These are phyloP conservation scores for Citrus cavaleriei DNA, from an alignment of 345 rosid genomes.

Conservation along the genomic window DNA sequence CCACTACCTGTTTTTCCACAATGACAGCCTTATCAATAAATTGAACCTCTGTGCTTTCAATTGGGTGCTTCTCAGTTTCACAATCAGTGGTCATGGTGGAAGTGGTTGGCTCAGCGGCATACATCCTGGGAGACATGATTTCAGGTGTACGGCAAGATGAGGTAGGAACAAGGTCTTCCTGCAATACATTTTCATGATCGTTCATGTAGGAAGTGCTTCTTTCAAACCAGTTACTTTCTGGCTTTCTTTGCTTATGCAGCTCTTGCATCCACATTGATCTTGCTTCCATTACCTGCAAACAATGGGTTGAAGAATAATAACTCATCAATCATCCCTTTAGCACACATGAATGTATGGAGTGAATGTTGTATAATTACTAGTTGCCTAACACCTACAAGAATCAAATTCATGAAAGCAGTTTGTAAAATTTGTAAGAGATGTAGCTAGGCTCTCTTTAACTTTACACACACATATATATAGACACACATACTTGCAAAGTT, in stretches of 20 bases:
- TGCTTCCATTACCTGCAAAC: slow-evolving; percentile 69
- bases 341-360: neutral
- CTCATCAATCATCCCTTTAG: neutral
- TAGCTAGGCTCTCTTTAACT: neutral
- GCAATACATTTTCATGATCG: slow-evolving; percentile 13
- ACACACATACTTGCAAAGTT: neutral
- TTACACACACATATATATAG: neutral
- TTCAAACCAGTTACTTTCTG: slow-evolving; percentile 42
- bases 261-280: slow-evolving; percentile 78
- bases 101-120: slow-evolving; percentile 29
- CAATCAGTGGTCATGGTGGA: slow-evolving; percentile 33
- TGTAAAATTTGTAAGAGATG: neutral
- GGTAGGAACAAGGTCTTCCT: slow-evolving; percentile 27
- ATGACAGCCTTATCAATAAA: slow-evolving; percentile 60
- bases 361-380: neutral
- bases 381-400: neutral
- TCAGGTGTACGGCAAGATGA: slow-evolving; percentile 27
- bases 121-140: slow-evolving; percentile 23
- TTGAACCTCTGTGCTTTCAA: slow-evolving; percentile 45
- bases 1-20: slow-evolving; percentile 44
- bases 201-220: slow-evolving; percentile 28
- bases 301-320: slow-evolving; percentile 6
- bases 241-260: slow-evolving; percentile 55
- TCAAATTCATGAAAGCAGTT: neutral
- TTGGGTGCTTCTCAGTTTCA: slow-evolving; percentile 61